Evolutionary conservation across 768 basidiomycete species (phyloP).

Genomic region (Boletus insuetus): DNA sequence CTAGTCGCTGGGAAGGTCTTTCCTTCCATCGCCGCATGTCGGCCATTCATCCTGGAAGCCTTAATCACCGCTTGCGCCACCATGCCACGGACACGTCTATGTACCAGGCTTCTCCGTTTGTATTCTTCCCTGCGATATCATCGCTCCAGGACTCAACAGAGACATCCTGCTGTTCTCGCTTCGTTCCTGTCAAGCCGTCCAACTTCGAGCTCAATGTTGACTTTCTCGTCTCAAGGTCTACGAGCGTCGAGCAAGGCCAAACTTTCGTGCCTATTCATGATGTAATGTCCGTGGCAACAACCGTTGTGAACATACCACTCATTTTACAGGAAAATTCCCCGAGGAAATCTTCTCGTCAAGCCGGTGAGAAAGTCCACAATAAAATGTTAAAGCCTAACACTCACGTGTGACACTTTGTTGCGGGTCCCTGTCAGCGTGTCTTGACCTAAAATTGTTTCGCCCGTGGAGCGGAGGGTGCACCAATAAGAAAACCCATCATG

Average conservation of each 20-base stretch:
- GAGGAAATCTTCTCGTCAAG: conserved; percentile 8
- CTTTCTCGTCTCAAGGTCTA: conserved; percentile 1
- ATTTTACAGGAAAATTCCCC: background rate
- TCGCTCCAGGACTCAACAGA: conserved; percentile 19
- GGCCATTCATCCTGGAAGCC: conserved; percentile 24
- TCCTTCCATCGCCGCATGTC: conserved; percentile 24
- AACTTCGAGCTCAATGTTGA: conserved; percentile 1
- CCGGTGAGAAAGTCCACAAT: conserved; percentile 17
- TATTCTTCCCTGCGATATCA: conserved; percentile 26
- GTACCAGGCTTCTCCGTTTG: conserved; percentile 21
- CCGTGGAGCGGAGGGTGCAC: background rate
- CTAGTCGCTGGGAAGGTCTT: conserved; percentile 13
- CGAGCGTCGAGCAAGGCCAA: background rate
- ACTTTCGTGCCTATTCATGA: background rate
- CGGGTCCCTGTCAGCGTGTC: background rate
- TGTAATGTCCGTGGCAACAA: background rate
- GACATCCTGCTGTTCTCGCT: conserved; percentile 11
- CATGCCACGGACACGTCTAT: conserved; percentile 18
- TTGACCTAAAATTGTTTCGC: background rate
- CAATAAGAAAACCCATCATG: background rate
- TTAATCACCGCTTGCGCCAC: conserved; percentile 33
- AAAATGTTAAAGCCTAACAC: conserved; percentile 17
- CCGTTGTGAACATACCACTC: background rate
- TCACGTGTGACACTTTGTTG: background rate
- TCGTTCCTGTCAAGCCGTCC: conserved; percentile 16